phyloP scores from a whole-genome alignment of 495 filamentous ascomycete species.

The Penicillium lividum region DNA sequence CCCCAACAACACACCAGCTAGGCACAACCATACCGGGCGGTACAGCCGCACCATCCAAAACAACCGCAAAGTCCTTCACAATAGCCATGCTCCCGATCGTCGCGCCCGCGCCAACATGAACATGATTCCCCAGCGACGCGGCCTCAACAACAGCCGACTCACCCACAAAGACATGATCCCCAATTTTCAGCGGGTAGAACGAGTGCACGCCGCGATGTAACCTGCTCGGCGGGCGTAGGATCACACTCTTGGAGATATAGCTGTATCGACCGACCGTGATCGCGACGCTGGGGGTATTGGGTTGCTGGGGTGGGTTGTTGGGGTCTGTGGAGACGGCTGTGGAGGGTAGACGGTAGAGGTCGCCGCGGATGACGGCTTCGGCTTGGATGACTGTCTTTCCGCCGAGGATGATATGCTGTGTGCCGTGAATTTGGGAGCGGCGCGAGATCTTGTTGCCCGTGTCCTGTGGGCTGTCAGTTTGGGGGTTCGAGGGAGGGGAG shows the following conservation, averaged over 20 bases:
- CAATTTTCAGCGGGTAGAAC: conserved; percentile 85
- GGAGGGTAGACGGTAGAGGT: conserved; percentile 63
- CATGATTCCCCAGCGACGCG: conserved; percentile 75
- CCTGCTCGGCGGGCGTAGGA: conserved; percentile 75
- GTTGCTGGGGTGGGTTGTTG: conserved; percentile 21
- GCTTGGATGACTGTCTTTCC: conserved; percentile 93
- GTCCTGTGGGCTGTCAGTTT: conserved; percentile 58
- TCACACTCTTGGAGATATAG: conserved; percentile 71
- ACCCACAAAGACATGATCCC: conserved; percentile 89
- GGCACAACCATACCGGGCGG: conserved; percentile 89
- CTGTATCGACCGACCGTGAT: conserved; percentile 88
- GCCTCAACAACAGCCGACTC: conserved; percentile 72
- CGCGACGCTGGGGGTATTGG: conserved; percentile 45
- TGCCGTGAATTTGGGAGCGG: conserved; percentile 84
- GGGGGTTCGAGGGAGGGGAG: neutral
- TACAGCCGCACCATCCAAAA: conserved; percentile 80
- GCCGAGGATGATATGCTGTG: conserved; percentile 95
- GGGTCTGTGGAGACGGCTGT: conserved; percentile 29
- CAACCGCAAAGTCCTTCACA: conserved; percentile 83
- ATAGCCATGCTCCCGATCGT: conserved; percentile 83
- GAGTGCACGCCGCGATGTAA: conserved; percentile 58
- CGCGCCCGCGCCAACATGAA: conserved; percentile 72
- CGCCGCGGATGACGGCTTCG: conserved; percentile 88
- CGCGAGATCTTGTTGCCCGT: conserved; percentile 98
- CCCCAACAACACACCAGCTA: conserved; percentile 81